phyloP scores from a whole-genome alignment of 2,329 filamentous ascomycete species.

The Ustulina deusta region DNA sequence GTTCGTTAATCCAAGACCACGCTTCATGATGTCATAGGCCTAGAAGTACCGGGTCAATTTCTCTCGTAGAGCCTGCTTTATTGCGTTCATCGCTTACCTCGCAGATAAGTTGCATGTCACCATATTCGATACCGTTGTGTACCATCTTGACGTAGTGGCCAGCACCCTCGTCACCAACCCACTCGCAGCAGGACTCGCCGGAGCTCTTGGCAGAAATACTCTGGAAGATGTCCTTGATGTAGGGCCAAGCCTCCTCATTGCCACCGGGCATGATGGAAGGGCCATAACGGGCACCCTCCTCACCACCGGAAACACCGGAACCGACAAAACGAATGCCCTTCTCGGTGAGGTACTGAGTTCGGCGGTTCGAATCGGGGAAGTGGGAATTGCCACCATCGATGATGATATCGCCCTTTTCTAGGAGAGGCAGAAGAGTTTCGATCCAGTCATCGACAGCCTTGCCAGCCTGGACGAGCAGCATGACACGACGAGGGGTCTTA shows the following conservation, averaged over 20 bases:
- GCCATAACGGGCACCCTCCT: slow-evolving; percentile 98
- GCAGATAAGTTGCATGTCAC: slow-evolving; percentile 99
- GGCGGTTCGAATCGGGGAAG: slow-evolving; percentile 98
- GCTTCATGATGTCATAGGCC: slow-evolving; percentile 99
- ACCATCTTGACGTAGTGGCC: slow-evolving; percentile 99
- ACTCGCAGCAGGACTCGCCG: slow-evolving; percentile 97
- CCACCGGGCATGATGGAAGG: slow-evolving; percentile 99
- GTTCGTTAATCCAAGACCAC: slow-evolving; percentile 85
- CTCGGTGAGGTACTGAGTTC: slow-evolving; percentile 83
- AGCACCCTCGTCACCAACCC: slow-evolving; percentile 99
- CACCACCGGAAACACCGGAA: slow-evolving; percentile 97
- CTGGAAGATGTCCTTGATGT: slow-evolving; percentile 99
- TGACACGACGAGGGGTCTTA: slow-evolving; percentile 95
- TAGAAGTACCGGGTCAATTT: slow-evolving; percentile 54
- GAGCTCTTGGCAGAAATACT: slow-evolving; percentile 97
- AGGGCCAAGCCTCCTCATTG: slow-evolving; percentile 96
- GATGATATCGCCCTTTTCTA: slow-evolving; percentile 94
- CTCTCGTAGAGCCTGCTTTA: background rate
- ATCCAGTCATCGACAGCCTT: slow-evolving; percentile 99
- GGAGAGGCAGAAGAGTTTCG: slow-evolving; percentile 86
- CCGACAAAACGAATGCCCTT: slow-evolving; percentile 98
- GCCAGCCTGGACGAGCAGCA: slow-evolving; percentile 99
- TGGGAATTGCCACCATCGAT: slow-evolving; percentile 99
- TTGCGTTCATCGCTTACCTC: slow-evolving; percentile 74
- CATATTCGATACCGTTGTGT: slow-evolving; percentile 99